A percentile compares a stretch with the other conserved stretches of the same genome.
These are phyloP conservation scores for Silene latifolia DNA, from an alignment of 148 eudicot species.

Conservation along the genomic window DNA sequence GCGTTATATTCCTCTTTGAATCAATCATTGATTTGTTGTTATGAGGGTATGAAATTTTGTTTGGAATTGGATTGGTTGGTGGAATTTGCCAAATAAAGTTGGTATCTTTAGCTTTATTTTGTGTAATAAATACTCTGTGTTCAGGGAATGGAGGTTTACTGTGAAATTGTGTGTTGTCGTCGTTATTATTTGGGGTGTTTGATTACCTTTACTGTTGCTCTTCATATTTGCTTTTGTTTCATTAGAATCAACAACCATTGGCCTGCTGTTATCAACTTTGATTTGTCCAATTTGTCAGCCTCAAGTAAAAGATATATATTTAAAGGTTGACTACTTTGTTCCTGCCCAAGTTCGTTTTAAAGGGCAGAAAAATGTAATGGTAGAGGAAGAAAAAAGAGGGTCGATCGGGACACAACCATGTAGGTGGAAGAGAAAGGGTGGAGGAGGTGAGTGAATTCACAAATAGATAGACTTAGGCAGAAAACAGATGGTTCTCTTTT, in stretches of 20 bases:
- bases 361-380: not conserved
- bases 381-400: not conserved
- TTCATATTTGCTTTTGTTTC: no score
- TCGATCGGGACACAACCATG: not conserved
- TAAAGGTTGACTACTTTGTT: not conserved
- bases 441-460: not conserved
- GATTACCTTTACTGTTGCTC: not conserved
- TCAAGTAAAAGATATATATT: not conserved
- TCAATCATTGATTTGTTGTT: no score
- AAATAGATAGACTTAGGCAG: not conserved
- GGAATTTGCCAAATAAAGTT: not conserved
- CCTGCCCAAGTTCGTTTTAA: not conserved
- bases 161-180: not conserved
- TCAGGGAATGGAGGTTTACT: not conserved
- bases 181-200: not conserved
- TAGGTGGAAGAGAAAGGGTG: not conserved
- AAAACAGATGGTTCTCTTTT: not conserved
- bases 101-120: not conserved
- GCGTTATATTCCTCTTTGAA: slow-evolving; percentile 64
- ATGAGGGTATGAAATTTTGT: not conserved
- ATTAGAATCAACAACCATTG: not conserved
- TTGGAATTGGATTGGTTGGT: not conserved
- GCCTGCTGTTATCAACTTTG: not conserved
- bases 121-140: not conserved
- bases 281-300: not conserved